Base-by-base conservation (phyloP, 257 asterid species). In the Osmanthus fragrans region DNA sequence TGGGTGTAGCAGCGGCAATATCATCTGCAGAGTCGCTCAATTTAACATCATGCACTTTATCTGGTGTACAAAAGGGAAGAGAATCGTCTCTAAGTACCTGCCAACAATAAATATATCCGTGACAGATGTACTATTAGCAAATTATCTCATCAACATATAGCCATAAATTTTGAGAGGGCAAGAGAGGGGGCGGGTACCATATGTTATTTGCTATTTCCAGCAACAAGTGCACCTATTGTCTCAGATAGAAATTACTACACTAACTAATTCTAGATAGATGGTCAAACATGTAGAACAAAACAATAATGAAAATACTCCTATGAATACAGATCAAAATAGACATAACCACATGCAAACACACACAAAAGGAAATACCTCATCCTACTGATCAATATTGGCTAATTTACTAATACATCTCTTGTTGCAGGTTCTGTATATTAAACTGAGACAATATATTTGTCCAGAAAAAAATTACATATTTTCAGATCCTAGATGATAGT, bases 21-120 rank as follows among this genome's bases (percentile, higher is more conserved):
- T 90, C 97, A 83, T 90, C 99, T 0, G 81, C 78, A 67, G 92
- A 75, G 77, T 96, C 99, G 2, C 92, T 86, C 85, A 96, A 86
- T 82, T 90, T 90, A 73, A 96, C 98, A 84, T 96, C 99, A 60
- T 92, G 97, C 76, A 96, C 99, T 75, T 86, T 89, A 83, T 94
- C 97, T 27, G 96, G 87, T 84, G 83, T 88, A 88, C 95, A 89
- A 81, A 88, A 80, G 18, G 96, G 96, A 80, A 88, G 87, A 27
- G 91, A 83, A 82, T 90, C 92, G 80, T 89, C 97, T 69, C 93
- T 83, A 71, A 93, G 84, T 51, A 90, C 93, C 99, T 96, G 96
- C 67, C 29, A 67, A 74, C 10, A 79, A 77, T 27, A 76, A 81
- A 82, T 27, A 45, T 18, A 77, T 65, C 40, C 72, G 42, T 47